Conservation (phyloP, 2,329 filamentous ascomycete genomes). For the Monosporascus sp. region DNA sequence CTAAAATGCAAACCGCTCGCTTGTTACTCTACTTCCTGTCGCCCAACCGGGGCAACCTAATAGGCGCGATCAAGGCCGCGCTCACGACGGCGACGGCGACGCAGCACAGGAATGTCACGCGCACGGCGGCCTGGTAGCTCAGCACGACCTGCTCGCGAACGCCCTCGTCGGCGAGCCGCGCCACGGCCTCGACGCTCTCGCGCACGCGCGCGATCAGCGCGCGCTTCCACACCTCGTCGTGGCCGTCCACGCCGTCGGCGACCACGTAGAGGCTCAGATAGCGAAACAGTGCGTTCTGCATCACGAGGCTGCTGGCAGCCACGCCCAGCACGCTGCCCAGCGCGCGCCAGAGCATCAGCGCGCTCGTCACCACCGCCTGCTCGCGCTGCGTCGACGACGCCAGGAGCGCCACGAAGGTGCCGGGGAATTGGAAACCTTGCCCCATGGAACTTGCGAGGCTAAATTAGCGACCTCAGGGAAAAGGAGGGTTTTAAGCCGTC, state of each 20-base stretch:
- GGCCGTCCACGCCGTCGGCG: background rate
- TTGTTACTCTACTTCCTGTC: conserved; percentile 28
- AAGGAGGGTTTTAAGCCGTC: too few relatives aligned
- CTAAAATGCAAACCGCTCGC: too few relatives aligned
- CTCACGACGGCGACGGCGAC: conserved; percentile 42
- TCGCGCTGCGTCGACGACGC: conserved; percentile 53
- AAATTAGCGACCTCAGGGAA: too few relatives aligned
- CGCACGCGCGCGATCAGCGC: conserved; percentile 48
- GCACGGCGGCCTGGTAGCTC: conserved; percentile 48
- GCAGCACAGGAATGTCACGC: conserved; percentile 40
- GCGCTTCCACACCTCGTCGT: conserved; percentile 47
- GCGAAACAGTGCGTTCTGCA: conserved; percentile 63
- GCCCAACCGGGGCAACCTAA: conserved; percentile 50
- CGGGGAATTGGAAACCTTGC: conserved; percentile 60
- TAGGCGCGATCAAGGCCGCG: conserved; percentile 40
- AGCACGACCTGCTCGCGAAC: conserved; percentile 48
- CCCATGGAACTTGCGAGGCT: conserved; percentile 35
- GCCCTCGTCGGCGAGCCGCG: conserved; percentile 31
- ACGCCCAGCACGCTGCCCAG: conserved; percentile 71
- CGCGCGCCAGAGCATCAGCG: conserved; percentile 65
- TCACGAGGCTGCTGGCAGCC: conserved; percentile 61
- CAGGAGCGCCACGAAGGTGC: conserved; percentile 58
- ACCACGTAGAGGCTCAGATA: conserved; percentile 56
- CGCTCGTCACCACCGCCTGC: conserved; percentile 65
- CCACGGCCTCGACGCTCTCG: conserved; percentile 49